phyloP scores from a whole-genome alignment of 139 green algal genomes.

The Medakamo hakoo region DNA sequence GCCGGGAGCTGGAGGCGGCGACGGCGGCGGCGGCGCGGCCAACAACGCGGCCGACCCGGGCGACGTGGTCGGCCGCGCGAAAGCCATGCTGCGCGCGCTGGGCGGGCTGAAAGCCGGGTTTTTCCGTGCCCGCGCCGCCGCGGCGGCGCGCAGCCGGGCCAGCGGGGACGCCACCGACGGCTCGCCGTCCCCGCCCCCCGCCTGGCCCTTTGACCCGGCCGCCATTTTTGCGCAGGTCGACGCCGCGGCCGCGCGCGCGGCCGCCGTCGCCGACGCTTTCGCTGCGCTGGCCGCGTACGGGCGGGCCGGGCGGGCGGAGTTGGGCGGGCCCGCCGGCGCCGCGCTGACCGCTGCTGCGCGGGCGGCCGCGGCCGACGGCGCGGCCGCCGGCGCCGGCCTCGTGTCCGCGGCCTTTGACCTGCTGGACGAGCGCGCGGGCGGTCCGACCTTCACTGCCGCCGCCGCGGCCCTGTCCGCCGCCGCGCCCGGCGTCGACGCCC shows the following conservation, averaged over 20 bases:
- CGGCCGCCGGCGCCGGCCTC: background rate
- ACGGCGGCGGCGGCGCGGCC: too few relatives aligned
- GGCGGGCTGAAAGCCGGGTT: background rate
- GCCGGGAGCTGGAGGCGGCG: too few relatives aligned
- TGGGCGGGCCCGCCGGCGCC: background rate
- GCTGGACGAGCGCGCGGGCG: background rate
- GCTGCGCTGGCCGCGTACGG: background rate
- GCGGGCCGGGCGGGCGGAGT: too few relatives aligned
- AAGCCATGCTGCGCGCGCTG: background rate
- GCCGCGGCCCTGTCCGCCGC: background rate
- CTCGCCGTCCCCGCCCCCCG: too few relatives aligned
- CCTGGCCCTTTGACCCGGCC: background rate
- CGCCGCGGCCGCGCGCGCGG: too few relatives aligned
- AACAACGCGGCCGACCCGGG: background rate
- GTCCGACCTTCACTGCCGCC: background rate
- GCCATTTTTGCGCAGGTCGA: background rate
- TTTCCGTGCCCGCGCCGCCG: background rate
- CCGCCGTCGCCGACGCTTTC: background rate
- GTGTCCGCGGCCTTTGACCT: background rate
- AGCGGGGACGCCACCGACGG: too few relatives aligned
- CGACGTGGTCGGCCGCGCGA: background rate
- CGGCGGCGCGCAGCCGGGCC: too few relatives aligned
- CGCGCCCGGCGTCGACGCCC: background rate
- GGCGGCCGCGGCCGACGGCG: background rate
- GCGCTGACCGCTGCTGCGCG: background rate